Conservation (phyloP, 2,329 filamentous ascomycete genomes). For the Colletotrichum echinochloae region DNA sequence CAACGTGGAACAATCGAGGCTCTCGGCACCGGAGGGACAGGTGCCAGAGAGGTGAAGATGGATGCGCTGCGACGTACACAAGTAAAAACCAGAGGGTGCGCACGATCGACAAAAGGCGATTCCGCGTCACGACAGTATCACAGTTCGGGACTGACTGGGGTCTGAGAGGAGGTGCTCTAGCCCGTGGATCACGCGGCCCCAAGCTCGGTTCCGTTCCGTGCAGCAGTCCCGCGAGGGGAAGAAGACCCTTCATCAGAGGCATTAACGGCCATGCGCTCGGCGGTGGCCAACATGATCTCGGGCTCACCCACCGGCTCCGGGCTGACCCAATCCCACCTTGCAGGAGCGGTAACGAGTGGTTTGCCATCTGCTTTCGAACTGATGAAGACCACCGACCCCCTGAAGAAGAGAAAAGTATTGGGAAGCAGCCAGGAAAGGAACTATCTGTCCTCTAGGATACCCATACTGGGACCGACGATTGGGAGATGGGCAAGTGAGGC, state of each 20-base stretch:
- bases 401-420: conserved; percentile 11
- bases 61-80: not conserved
- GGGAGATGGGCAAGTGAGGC: not conserved
- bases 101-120: not conserved
- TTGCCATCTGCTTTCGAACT: not conserved
- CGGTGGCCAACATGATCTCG: not conserved
- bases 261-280: not conserved
- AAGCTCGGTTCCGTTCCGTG: not conserved
- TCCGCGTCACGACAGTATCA: not conserved
- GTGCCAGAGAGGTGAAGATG: conserved; percentile 12
- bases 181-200: not conserved
- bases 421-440: conserved; percentile 14
- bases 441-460: conserved; percentile 33
- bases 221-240: not conserved
- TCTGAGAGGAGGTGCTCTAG: not conserved
- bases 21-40: conserved; percentile 8
- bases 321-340: not conserved
- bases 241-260: not conserved
- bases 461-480: conserved; percentile 30
- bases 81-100: not conserved
- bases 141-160: not conserved
- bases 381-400: not conserved
- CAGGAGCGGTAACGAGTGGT: not conserved
- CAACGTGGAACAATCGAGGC: conserved; percentile 19
- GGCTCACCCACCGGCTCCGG: not conserved